Base-by-base conservation (phyloP, 2,329 filamentous ascomycete genomes). In the Pyrenophora graminea region DNA sequence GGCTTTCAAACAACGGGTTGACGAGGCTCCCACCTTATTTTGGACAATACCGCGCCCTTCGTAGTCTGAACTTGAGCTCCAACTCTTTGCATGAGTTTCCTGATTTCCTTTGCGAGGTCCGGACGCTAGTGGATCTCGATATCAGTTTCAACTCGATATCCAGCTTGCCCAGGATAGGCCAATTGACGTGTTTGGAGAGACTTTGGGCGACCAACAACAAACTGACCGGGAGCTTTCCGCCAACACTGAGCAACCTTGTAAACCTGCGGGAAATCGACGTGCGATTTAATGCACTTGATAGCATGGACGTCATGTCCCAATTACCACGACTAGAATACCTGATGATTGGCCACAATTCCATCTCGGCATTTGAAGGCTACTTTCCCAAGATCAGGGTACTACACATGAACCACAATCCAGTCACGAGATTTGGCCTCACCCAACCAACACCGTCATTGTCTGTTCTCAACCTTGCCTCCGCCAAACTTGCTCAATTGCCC, bases 151-250 rank as follows among this genome's bases (percentile, higher is more conserved):
- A 99, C 70, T 84, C 87, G 34, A 96, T 99, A 56, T 83, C 84
- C 9, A 83, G 79, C 46, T 77, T 99, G 6, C 91, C 92, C 0
- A 85, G 87, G 56, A 89, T 99, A 59, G 90, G 91, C 6, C 85
- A 85, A 48, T 76, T 99, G 51, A 85, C 81, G 51, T 90, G 86
- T 47, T 77, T 99, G 32, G 94, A 97, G 74, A 86, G 92, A 58
- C 82, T 99, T 25, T 91, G 94, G 77, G 93, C 96, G 62, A 97
- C 94, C 2, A 99, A 99, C 76, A 99, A 99, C 74, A 87, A 89
- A 54, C 78, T 99, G 12, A 82, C 83, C 17, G 90, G 90, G 2
- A 80, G 86, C 6, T 85, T 97, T 31, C 89, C 91, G 7, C 77
- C 82, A 1, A 83, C 85, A 0, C 89, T 97, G 66, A 83, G 80